phyloP scores from a whole-genome alignment of 2,329 filamentous ascomycete genomes.

The Fusarium cyanostomum region DNA sequence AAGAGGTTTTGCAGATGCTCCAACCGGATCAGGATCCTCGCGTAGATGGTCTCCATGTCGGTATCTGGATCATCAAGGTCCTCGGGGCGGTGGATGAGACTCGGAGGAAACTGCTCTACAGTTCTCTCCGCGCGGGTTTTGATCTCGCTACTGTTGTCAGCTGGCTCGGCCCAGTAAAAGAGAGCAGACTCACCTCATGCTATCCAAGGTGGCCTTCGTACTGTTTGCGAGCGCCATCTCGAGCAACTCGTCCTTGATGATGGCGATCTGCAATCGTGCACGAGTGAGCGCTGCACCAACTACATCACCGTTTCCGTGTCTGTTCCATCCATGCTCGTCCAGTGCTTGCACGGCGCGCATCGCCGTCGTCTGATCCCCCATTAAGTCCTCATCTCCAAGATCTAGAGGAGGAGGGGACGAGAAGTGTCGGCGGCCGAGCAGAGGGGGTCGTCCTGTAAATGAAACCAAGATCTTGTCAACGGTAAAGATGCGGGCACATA shows the following conservation, averaged over 20 bases:
- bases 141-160: conserved; percentile 45
- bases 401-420: conserved; percentile 64
- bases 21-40: conserved; percentile 57
- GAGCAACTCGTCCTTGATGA: conserved; percentile 66
- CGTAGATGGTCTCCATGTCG: conserved; percentile 49
- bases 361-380: conserved; percentile 51
- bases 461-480: conserved; percentile 61
- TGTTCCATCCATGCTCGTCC: conserved; percentile 63
- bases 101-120: conserved; percentile 49
- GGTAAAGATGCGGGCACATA: conserved; percentile 51
- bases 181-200: conserved; percentile 29
- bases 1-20: conserved; percentile 67
- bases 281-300: conserved; percentile 57
- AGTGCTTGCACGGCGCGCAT: conserved; percentile 43
- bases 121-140: conserved; percentile 48
- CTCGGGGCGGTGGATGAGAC: conserved; percentile 51
- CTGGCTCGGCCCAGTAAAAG: rapidly evolving
- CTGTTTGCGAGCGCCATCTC: conserved; percentile 60
- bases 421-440: conserved; percentile 62
- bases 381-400: conserved; percentile 58
- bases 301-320: conserved; percentile 52
- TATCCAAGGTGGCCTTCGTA: conserved; percentile 22
- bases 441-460: conserved; percentile 65
- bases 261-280: conserved; percentile 57
- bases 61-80: conserved; percentile 49